Conservation (phyloP, 768 basidiomycete genomes). For the Lentinula boryana region DNA sequence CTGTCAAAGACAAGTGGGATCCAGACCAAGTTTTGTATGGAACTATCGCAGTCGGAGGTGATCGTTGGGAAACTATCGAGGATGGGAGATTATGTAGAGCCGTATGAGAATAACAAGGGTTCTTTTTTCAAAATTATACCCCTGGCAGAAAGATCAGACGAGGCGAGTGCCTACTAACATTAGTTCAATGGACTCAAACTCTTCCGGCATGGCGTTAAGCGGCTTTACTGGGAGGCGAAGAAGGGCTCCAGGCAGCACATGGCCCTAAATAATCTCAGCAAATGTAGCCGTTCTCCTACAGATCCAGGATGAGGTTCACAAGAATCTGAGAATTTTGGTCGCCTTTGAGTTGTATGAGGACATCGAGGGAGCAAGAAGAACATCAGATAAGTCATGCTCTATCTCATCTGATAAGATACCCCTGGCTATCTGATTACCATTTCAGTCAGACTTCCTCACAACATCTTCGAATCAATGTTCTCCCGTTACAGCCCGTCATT, state of each 20-base stretch:
- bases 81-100: slow-evolving; percentile 5
- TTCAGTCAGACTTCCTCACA: background rate
- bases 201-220: background rate
- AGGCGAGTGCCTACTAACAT: too few relatives aligned
- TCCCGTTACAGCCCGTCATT: background rate
- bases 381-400: background rate
- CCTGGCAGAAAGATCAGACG: background rate
- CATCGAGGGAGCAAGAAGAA: too few relatives aligned
- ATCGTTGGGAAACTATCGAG: slow-evolving; percentile 2
- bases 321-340: background rate
- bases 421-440: background rate
- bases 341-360: background rate
- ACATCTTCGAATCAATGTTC: background rate
- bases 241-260: background rate
- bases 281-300: background rate
- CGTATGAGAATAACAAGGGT: background rate
- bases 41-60: slow-evolving; percentile 6
- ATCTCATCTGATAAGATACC: slow-evolving; percentile 1
- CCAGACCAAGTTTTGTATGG: slow-evolving; percentile 10
- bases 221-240: background rate
- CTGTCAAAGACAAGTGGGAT: slow-evolving; percentile 10
- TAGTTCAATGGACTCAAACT: too few relatives aligned
- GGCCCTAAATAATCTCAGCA: too few relatives aligned
- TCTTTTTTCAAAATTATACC: background rate
- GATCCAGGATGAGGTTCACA: background rate